Evolutionary conservation across 1,139 yeast species (phyloP), one percentile per base, ranked within the genome.

Genomic region (Geotrichum restrictum): DNA sequence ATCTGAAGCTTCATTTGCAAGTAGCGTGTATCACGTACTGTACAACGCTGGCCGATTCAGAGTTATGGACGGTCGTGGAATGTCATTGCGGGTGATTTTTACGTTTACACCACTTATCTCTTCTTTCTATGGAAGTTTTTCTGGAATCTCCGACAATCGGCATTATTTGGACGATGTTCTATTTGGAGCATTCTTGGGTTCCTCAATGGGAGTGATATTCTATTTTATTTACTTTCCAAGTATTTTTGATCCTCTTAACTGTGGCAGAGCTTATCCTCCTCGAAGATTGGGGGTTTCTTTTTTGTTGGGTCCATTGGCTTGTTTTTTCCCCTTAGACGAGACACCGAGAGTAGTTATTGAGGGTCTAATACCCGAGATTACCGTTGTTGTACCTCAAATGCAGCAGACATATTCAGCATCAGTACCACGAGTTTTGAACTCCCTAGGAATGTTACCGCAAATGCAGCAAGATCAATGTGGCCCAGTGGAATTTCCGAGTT

Each of bases 181-280:
- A 10, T 21, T 34, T 16, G 54, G 54, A 3, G 47, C 48, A n/a
- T 34, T 46, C 7, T 29, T 51, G 21, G 54, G 54, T 11, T 18
- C 40, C 11, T 11, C 46, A 14, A n/a, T 37, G n/a, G 54, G 47
- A 1, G 14, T 19, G 21, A n/a, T 51, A 3, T 46, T 51, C 21
- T 51, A 46, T 39, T 32, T 14, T 18, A 31, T 51, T 8, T 51
- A 51, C 33, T 51, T 51, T 36, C 54, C 54, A 24, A 31, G 52
- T 7, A 18, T 49, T 1, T 49, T 31, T 29, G 39, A 49, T 39
- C 27, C 33, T 27, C 14, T 18, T 14, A 49, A 45, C 32, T 24
- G 41, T 6, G 53, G 53, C 13, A 49, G 42, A 33, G 53, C 53
- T 14, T 49, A 49, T 32, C 53, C 53, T 2, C 53, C 53, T 27